These are phyloP conservation scores for Celoporthe dispersa DNA, from an alignment of 2,329 filamentous ascomycete genomes.

Conservation along the genomic window DNA sequence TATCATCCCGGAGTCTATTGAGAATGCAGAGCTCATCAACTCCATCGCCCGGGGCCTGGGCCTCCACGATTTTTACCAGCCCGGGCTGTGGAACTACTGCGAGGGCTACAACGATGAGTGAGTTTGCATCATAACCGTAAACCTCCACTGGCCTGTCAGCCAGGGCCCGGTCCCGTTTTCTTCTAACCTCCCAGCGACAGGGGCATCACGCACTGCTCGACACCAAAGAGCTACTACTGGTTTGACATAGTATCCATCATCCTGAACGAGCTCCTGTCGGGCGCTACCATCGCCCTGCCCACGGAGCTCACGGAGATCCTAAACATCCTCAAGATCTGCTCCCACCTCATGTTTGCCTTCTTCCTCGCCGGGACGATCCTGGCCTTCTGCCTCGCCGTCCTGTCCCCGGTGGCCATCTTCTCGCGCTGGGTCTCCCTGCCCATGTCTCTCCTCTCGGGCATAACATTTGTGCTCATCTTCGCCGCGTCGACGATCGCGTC, in stretches of 20 bases:
- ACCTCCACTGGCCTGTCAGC: background rate
- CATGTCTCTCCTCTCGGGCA: conserved; percentile 68
- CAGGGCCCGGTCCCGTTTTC: no score
- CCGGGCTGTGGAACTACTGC: conserved; percentile 91
- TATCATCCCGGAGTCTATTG: conserved; percentile 74
- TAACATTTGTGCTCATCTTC: conserved; percentile 69
- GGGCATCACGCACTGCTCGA: conserved; percentile 77
- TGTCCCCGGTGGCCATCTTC: conserved; percentile 60
- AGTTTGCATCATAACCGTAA: conserved; percentile 31
- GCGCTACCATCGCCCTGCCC: conserved; percentile 82
- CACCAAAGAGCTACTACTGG: conserved; percentile 75
- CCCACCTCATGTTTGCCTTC: conserved; percentile 86
- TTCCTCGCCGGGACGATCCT: conserved; percentile 76
- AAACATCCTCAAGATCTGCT: conserved; percentile 72
- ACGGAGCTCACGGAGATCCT: conserved; percentile 74
- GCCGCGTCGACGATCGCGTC: conserved; percentile 78
- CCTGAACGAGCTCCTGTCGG: conserved; percentile 76
- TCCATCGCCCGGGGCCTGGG: conserved; percentile 85
- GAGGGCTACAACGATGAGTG: conserved; percentile 76
- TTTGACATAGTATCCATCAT: conserved; percentile 89
- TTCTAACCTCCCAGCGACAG: conserved; percentile 57
- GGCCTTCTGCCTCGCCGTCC: conserved; percentile 72
- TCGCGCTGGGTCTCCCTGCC: conserved; percentile 67
- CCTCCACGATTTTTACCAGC: conserved; percentile 91
- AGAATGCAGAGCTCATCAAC: conserved; percentile 78